Percentiles rank a stretch among this genome's conserved stretches.
These are phyloP conservation scores for Microcyclospora tardicrescens DNA, from an alignment of 2,329 filamentous ascomycete species.

Conservation along the genomic window DNA sequence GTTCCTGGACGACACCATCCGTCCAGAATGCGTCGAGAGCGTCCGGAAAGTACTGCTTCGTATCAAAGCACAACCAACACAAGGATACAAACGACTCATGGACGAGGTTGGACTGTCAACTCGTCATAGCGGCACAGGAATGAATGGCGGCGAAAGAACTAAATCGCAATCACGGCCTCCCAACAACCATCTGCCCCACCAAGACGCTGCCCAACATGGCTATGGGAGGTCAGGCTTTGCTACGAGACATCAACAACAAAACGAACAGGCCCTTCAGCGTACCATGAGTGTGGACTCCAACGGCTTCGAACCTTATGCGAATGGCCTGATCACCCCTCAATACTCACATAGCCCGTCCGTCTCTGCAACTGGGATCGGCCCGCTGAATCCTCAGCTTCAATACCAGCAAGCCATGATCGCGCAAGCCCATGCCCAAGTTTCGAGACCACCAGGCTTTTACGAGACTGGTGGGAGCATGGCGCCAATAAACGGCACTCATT, in stretches of 20 bases:
- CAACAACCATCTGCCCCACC: conserved; percentile 22
- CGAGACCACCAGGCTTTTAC: conserved; percentile 21
- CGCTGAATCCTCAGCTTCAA: conserved; percentile 37
- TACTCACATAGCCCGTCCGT: conserved; percentile 26
- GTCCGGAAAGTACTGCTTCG: conserved; percentile 78
- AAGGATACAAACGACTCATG: conserved; percentile 98
- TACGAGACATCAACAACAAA: conserved; percentile 18
- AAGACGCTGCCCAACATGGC: conserved; percentile 20
- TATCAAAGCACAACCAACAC: conserved; percentile 84
- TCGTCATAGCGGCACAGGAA: conserved; percentile 28
- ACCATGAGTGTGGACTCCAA: conserved; percentile 38
- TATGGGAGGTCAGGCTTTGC: conserved; percentile 24
- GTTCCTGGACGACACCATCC: conserved; percentile 88
- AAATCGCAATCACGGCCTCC: conserved; percentile 20
- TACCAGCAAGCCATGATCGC: conserved; percentile 45
- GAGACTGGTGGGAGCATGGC: conserved; percentile 10
- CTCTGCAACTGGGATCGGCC: conserved; percentile 22
- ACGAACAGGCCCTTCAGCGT: conserved; percentile 26
- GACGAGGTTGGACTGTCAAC: conserved; percentile 86
- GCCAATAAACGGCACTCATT: conserved; percentile 7
- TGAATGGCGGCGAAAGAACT: conserved; percentile 22
- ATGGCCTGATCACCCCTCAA: conserved; percentile 22
- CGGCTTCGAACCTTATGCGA: conserved; percentile 33
- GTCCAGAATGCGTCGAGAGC: conserved; percentile 77
- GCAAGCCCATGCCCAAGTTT: conserved; percentile 26